Evolutionary conservation across 2,329 filamentous ascomycete species (phyloP), one percentile per base, ranked within the genome.

Genomic region (Metarhizium guizhouense): DNA sequence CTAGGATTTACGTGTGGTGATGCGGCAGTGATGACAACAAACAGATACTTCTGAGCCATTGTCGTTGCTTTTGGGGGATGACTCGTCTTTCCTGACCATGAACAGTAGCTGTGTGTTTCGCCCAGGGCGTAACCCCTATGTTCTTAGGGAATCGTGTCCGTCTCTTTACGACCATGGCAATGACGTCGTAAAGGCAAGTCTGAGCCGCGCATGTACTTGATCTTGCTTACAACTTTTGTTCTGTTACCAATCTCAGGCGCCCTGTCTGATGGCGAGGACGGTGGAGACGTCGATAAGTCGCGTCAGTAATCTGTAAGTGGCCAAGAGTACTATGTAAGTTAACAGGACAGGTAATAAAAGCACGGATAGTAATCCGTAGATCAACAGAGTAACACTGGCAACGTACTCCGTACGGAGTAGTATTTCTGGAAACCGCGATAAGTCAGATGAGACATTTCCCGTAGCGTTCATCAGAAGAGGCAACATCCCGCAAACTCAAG

Each of bases 41-140:
- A 74, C 85, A 88, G 85, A 88, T 88, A 88, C 85, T 88, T 84
- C 84, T 78, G 84, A 88, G 79, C 76, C 71, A 67, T 62, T 69
- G 70, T 56, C 58, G 56, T 55, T 56, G 6, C 25, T 47, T 56
- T 57, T 30, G 51, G 13, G 43, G 16, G 11, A 10, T 16, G 29
- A n/a, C 30, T n/a, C 48, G 25, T 4, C 34, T 47, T 47, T 11
- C 29, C 20, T 2, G 25, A 14, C 4, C 50, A 49, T 25, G 55
- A 49, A 36, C 45, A 58, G 25, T 56, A 56, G 58, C 61, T 65
- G 57, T 74, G 78, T 71, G 80, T 60, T 78, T 83, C 83, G 80
- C 68, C 18, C 42, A 11, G 58, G 61, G 65, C 69, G 72, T 80
- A 79, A 78, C 78, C 78, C 64, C 59, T 45, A 6, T 50, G 34